Base-by-base conservation (phyloP, 2,329 filamentous ascomycete genomes). In the Zopfia rhizophila region DNA sequence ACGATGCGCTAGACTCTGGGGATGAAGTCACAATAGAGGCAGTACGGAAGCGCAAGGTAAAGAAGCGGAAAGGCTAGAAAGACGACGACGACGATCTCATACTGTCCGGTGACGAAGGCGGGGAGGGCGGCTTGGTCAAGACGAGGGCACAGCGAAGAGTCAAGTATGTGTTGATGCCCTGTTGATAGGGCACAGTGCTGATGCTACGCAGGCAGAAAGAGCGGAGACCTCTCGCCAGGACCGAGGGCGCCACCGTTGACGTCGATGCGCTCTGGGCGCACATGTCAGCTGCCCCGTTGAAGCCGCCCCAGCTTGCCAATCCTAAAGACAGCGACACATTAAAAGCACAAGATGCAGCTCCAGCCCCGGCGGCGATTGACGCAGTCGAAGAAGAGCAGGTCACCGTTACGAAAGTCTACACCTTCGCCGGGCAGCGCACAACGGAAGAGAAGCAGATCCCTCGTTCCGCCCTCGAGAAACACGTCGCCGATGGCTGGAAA, bases 351-450 rank as follows among this genome's bases (percentile, higher is more conserved):
- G 41, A 53, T 22, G 35, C 39, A 25, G 38, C 49, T 11, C n/a
- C n/a, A n/a, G n/a, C n/a, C n/a, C n/a, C n/a, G n/a, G 35, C 21
- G 30, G 32, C 19, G 13, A 31, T 43, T 8, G 33, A 46, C 19
- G 48, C 27, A 7, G 51, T 55, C 3, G 36, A 19, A 5, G 63
- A 60, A 14, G 66, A 69, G 8, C 61, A 68, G 35, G 37, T 90
- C 58, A 81, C 80, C 49, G 87, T 91, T 51, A 88, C 85, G 59
- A 84, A 86, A 21, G 86, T 83, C 11, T 90, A 89, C 72, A 88
- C 87, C 58, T 91, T 91, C 58, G 88, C 88, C 24, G 88, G 88
- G 21, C 83, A 87, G 60, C 78, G 87, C 10, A 84, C 88, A 59
- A 87, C 81, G 0, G 88, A 91, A 61, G 85, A 89, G 64, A 90